Evolutionary conservation across 495 filamentous ascomycete genomes (phyloP), one percentile per base, ranked within the genome.

Genomic region (Talaromyces thailandensis): DNA sequence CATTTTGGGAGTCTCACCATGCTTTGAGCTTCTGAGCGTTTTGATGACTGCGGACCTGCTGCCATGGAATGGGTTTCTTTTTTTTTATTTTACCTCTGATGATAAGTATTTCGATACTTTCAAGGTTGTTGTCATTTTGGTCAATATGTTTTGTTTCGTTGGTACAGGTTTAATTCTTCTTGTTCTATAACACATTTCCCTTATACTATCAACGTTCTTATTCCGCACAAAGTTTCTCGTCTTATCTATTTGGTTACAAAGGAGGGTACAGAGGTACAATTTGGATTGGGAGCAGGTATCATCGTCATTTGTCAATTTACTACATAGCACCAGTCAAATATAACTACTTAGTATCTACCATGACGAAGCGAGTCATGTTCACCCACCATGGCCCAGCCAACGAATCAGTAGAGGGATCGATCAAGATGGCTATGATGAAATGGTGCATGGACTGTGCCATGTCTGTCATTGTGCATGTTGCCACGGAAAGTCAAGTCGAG

Each of bases 1-100:
- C 53, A 48, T 63, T 50, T 64, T 67, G 58, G 55, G 57, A 66
- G 58, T 66, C 65, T 68, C 35, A 56, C 64, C 52, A 32, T 61
- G 60, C 62, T 51, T 62, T 62, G 62, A 53, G 25, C 58, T 53
- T 50, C 63, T 66, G 40, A 61, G 59, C 59, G 59, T 61, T 61
- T 40, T 61, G 43, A 51, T 50, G 31, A 32, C 25, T 35, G 50
- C 18, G 61, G 48, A 56, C 53, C 16, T 32, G 61, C 45, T 45
- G 28, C 53, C 53, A 21, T 51, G 28, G 25, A 56, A 37, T 55
- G 32, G 52, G 31, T 63, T 58, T 63, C 24, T 63, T 51, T 16
- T 18, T 58, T 16, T 21, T 9, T 24, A n/a, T n/a, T n/a, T n/a
- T n/a, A n/a, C 65, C 51, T 68, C 60, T 60, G 23, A 6, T 60